Percentiles rank a stretch among this genome's conserved stretches.
These are phyloP conservation scores for Spinacia oleracea DNA, from an alignment of 179 eudicot species.

Conservation along the genomic window DNA sequence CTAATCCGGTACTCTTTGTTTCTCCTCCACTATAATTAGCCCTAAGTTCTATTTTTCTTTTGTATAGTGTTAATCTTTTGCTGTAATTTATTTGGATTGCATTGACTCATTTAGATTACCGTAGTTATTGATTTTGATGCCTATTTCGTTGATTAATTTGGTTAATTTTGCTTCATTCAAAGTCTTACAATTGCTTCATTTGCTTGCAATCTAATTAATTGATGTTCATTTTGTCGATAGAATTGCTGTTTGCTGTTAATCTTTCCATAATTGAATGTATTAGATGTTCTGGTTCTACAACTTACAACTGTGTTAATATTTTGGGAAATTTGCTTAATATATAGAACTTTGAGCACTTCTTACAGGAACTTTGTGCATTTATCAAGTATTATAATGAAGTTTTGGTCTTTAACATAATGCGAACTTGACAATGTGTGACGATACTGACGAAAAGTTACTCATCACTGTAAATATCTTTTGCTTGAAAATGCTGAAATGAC, in stretches of 20 bases:
- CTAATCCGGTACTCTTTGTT: slow-evolving; percentile 50
- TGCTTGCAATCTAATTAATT: background rate
- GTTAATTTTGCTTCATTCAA: background rate
- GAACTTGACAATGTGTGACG: background rate
- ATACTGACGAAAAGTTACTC: background rate
- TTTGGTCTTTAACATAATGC: background rate
- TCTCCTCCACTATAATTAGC: background rate
- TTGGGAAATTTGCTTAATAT: background rate
- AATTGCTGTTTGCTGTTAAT: background rate
- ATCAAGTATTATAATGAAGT: background rate
- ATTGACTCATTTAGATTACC: background rate
- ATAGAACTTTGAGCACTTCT: background rate
- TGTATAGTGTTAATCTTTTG: background rate
- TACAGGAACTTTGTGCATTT: background rate
- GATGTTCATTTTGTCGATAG: background rate
- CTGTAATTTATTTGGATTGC: background rate
- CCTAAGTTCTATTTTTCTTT: background rate
- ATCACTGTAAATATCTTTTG: background rate
- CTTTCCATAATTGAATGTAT: background rate
- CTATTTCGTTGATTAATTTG: background rate
- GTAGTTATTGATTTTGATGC: background rate
- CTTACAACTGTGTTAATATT: background rate
- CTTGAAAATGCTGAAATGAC: background rate
- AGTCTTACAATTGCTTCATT: background rate
- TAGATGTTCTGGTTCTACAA: background rate